Evolutionary conservation across 192 early-diverging fungal genomes (phyloP).

Genomic region (Coemansia sp.): DNA sequence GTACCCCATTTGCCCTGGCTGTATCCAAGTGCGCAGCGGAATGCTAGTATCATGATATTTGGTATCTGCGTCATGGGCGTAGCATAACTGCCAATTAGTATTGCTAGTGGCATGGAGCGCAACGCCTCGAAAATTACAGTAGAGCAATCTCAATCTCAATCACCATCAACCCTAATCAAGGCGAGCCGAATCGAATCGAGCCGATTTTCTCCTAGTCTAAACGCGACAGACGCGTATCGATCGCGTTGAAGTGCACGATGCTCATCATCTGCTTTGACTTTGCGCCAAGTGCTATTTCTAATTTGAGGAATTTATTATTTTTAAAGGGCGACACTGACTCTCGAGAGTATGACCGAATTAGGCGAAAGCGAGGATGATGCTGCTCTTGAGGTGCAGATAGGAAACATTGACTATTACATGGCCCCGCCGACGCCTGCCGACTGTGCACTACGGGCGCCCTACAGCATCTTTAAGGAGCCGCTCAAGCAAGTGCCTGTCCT

Average conservation of each 20-base stretch:
- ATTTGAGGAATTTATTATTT: background rate
- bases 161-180: background rate
- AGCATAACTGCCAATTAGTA: background rate
- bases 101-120: background rate
- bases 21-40: background rate
- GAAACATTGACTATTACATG: constrained; percentile 65
- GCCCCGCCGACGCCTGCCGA: constrained; percentile 23
- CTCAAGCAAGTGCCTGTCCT: constrained; percentile 57
- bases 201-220: background rate
- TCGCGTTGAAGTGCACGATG: background rate
- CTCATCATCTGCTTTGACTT: background rate
- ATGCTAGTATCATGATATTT: background rate
- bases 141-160: background rate
- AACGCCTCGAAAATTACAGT: background rate
- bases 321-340: background rate
- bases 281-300: background rate
- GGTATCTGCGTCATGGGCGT: background rate
- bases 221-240: too few relatives aligned
- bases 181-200: background rate
- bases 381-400: constrained; percentile 56
- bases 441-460: constrained; percentile 25
- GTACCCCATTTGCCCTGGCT: background rate
- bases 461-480: constrained; percentile 33
- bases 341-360: background rate
- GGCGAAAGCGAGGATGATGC: background rate